phyloP scores from a whole-genome alignment of 2,329 filamentous ascomycete genomes.

The Pseudogymnoascus sp. region DNA sequence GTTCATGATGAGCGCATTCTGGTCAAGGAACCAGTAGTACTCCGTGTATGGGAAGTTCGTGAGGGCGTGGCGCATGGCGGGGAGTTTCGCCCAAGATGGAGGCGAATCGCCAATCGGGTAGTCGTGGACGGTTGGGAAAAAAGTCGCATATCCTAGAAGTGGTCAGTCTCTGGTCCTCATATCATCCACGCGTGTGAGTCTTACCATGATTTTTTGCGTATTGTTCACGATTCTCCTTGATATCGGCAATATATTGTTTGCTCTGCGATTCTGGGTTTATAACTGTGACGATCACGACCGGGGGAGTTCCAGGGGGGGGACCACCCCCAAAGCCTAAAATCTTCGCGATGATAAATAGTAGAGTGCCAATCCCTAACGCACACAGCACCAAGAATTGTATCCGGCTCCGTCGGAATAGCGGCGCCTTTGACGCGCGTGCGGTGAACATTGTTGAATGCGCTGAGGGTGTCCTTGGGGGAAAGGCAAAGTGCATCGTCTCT shows the following conservation, averaged over 20 bases:
- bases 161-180: conserved; percentile 16
- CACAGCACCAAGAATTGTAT: conserved; percentile 52
- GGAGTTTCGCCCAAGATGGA: conserved; percentile 67
- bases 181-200: conserved; percentile 20
- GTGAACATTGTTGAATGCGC: conserved; percentile 62
- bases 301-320: conserved; percentile 47
- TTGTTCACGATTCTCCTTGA: conserved; percentile 74
- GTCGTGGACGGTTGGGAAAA: conserved; percentile 70
- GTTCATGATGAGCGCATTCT: conserved; percentile 85
- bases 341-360: conserved; percentile 54
- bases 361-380: conserved; percentile 18
- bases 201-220: conserved; percentile 85
- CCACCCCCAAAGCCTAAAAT: conserved; percentile 24
- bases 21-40: conserved; percentile 83
- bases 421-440: conserved; percentile 49
- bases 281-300: conserved; percentile 76
- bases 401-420: conserved; percentile 54
- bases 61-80: conserved; percentile 83
- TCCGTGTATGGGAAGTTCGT: conserved; percentile 67
- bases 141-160: conserved; percentile 68
- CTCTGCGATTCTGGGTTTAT: conserved; percentile 59
- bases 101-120: conserved; percentile 62
- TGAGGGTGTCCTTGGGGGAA: conserved; percentile 78
- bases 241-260: conserved; percentile 60
- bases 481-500: conserved; percentile 74